phyloP scores from a whole-genome alignment of 768 basidiomycete species.

The Pleurotus citrinopileatus region DNA sequence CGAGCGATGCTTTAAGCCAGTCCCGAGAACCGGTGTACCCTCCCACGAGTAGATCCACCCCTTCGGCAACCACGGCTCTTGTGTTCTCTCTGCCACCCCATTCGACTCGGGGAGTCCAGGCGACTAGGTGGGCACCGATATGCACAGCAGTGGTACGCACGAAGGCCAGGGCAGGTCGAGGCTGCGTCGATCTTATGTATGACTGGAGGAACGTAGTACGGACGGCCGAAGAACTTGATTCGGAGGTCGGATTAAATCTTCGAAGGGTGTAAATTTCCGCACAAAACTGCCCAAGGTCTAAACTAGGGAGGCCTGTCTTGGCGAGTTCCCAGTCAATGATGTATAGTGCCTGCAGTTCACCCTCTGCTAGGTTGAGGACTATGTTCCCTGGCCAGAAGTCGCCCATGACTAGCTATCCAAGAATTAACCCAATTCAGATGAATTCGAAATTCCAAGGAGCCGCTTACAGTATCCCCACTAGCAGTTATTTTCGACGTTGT shows the following conservation, averaged over 20 bases:
- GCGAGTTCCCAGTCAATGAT: constrained; percentile 68
- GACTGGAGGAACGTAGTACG: constrained; percentile 42
- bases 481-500: constrained; percentile 27
- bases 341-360: constrained; percentile 36
- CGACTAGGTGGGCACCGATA: constrained; percentile 53
- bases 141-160: constrained; percentile 40
- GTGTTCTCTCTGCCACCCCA: constrained; percentile 51
- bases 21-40: constrained; percentile 26
- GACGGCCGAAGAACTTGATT: constrained; percentile 31
- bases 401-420: constrained; percentile 50
- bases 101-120: constrained; percentile 42
- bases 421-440: too few relatives aligned
- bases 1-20: constrained; percentile 24
- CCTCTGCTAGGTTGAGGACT: constrained; percentile 37
- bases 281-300: constrained; percentile 64
- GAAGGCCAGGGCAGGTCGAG: constrained; percentile 23
- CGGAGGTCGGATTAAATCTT: constrained; percentile 41
- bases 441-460: not conserved
- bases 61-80: constrained; percentile 47
- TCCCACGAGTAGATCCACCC: constrained; percentile 40
- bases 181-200: constrained; percentile 32
- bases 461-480: constrained; percentile 27
- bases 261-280: constrained; percentile 55
- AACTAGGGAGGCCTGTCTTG: constrained; percentile 52
- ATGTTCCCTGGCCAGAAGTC: constrained; percentile 78